Evolutionary conservation across 495 filamentous ascomycete species (phyloP).

Genomic region (Aspergillus indologenus): DNA sequence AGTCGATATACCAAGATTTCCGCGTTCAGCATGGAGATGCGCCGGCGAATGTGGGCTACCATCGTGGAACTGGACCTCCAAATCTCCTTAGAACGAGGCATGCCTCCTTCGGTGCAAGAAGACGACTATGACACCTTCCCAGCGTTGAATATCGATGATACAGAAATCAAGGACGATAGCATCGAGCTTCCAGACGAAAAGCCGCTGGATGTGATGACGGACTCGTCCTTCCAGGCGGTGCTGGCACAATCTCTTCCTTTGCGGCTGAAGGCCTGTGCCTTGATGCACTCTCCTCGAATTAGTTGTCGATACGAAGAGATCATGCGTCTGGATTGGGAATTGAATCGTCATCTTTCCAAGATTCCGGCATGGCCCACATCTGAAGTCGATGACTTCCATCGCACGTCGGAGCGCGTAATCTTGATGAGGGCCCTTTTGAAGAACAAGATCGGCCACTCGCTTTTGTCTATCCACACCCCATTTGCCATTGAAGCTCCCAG

Average conservation of each 20-base stretch:
- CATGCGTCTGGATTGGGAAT: conserved; percentile 40
- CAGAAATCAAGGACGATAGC: conserved; percentile 37
- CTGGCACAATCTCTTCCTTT: conserved; percentile 35
- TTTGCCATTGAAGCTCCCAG: conserved; percentile 40
- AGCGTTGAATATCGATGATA: conserved; percentile 51
- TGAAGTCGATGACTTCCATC: conserved; percentile 22
- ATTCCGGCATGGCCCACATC: conserved; percentile 33
- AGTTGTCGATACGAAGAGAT: conserved; percentile 46
- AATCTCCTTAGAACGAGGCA: conserved; percentile 57
- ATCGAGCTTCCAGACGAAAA: conserved; percentile 31
- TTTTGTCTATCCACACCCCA: conserved; percentile 42
- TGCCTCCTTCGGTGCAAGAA: conserved; percentile 51
- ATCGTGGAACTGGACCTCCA: conserved; percentile 61
- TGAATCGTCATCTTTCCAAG: conserved; percentile 35
- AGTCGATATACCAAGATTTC: conserved; percentile 51
- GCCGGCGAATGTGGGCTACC: conserved; percentile 67
- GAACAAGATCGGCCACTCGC: conserved; percentile 35
- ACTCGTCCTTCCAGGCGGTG: conserved; percentile 37
- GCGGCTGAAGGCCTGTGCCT: conserved; percentile 34
- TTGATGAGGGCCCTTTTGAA: conserved; percentile 36
- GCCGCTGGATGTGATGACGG: conserved; percentile 34
- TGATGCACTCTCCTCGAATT: conserved; percentile 45
- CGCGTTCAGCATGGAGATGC: conserved; percentile 58
- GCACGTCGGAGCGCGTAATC: conserved; percentile 29
- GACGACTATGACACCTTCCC: conserved; percentile 57